These are phyloP conservation scores for Aureobasidium namibiae DNA, from an alignment of 2,329 filamentous ascomycete genomes.

Conservation along the genomic window DNA sequence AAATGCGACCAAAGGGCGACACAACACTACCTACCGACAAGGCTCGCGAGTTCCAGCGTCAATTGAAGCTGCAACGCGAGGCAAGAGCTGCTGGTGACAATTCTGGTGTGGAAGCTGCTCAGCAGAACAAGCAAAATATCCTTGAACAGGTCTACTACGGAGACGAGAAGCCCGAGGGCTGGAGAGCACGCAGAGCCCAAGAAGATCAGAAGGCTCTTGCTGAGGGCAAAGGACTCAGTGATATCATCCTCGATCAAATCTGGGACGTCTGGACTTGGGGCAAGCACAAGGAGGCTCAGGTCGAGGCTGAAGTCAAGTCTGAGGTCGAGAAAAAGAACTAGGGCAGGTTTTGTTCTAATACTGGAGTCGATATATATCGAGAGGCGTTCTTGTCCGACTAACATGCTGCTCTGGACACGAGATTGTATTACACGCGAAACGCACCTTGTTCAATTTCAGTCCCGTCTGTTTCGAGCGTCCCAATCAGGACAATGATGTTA, in stretches of 20 bases:
- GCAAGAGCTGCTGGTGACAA: constrained; percentile 29
- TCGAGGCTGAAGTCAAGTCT: constrained; percentile 14
- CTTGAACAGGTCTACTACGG: constrained; percentile 31
- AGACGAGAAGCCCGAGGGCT: constrained; percentile 33
- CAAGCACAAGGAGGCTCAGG: constrained; percentile 16
- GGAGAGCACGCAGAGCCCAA: constrained; percentile 34
- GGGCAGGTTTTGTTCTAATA: not conserved
- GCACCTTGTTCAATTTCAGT: not conserved
- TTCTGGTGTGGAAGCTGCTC: constrained; percentile 18
- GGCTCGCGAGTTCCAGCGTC: constrained; percentile 26
- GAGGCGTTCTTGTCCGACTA: not conserved
- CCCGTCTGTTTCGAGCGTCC: not conserved
- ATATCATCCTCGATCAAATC: constrained; percentile 33
- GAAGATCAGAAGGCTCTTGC: constrained; percentile 37
- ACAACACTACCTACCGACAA: constrained; percentile 29
- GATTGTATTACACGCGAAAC: not conserved
- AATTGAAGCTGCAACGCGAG: constrained; percentile 33
- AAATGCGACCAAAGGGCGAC: constrained; percentile 9
- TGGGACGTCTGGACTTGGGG: constrained; percentile 18
- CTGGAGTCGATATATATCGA: not conserved
- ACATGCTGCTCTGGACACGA: not conserved
- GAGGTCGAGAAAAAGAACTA: constrained; percentile 5
- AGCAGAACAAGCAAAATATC: constrained; percentile 18
- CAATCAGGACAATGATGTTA: not conserved
- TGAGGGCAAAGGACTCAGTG: constrained; percentile 29